Conservation (phyloP, 2,329 filamentous ascomycete genomes). For the Penicillium sp. region DNA sequence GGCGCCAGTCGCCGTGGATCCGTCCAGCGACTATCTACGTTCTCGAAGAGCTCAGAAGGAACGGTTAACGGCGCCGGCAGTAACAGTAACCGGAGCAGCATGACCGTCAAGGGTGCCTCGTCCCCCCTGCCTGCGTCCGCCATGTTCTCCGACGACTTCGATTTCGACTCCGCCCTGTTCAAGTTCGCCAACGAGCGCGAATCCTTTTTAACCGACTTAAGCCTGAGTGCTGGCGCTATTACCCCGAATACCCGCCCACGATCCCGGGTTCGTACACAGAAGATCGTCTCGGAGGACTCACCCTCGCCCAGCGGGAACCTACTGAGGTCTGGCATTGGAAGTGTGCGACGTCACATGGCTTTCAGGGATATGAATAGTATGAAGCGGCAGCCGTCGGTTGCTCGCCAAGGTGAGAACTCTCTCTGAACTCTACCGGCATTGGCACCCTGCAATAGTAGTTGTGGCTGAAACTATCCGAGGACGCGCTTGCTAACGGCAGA, state of each 20-base stretch:
- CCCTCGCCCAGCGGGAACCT: constrained; percentile 40
- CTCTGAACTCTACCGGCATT: neutral
- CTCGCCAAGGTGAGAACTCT: constrained; percentile 65
- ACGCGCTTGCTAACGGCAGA: neutral
- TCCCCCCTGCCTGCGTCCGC: constrained; percentile 37
- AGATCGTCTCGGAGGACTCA: constrained; percentile 73
- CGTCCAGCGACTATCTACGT: constrained; percentile 45
- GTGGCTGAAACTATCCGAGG: too few species aligned
- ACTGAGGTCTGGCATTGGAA: constrained; percentile 67
- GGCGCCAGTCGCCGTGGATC: constrained; percentile 37
- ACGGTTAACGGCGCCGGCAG: constrained; percentile 51
- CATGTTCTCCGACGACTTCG: constrained; percentile 64
- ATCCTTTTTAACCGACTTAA: constrained; percentile 87
- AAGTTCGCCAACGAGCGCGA: constrained; percentile 97
- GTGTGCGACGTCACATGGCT: constrained; percentile 87
- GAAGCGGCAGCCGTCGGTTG: constrained; percentile 77
- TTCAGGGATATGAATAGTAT: constrained; percentile 93
- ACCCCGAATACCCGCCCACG: constrained; percentile 65
- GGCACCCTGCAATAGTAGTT: neutral
- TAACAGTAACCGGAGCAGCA: constrained; percentile 66
- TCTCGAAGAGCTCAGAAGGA: constrained; percentile 51
- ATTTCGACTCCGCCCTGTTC: constrained; percentile 88
- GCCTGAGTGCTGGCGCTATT: constrained; percentile 80
- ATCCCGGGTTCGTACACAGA: constrained; percentile 76
- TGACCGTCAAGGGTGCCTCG: constrained; percentile 55